Evolutionary conservation across 768 basidiomycete genomes (phyloP).

Genomic region (Mycena albidolilacea): DNA sequence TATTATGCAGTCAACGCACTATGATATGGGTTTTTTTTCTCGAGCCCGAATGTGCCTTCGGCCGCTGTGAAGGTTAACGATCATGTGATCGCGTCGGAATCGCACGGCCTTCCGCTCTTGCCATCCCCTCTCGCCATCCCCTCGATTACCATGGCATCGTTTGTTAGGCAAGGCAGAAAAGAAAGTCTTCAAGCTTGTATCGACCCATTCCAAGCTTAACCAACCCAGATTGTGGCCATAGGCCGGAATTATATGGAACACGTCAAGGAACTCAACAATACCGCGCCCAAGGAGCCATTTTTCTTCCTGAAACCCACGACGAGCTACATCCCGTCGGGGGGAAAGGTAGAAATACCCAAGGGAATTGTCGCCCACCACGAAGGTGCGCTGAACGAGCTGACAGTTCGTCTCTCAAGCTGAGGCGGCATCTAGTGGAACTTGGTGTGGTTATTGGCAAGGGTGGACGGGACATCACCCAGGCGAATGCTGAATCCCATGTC

Average conservation of each 20-base stretch:
- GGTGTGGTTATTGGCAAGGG: constrained; percentile 95
- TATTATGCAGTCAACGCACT: too few relatives aligned
- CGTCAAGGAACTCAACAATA: constrained; percentile 92
- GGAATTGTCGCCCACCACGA: constrained; percentile 93
- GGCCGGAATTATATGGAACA: constrained; percentile 96
- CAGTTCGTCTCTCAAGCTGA: constrained; percentile 15
- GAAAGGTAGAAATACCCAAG: constrained; percentile 86
- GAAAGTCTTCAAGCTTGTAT: constrained; percentile 3
- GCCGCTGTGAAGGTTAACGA: too few relatives aligned
- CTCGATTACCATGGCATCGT: constrained; percentile 24
- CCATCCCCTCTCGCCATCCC: not conserved
- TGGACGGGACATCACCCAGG: constrained; percentile 85
- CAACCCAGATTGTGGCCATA: constrained; percentile 88
- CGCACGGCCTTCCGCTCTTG: not conserved
- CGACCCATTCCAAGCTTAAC: constrained; percentile 13
- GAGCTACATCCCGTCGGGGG: constrained; percentile 85
- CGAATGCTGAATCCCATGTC: constrained; percentile 81
- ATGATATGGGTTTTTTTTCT: too few relatives aligned
- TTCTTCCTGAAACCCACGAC: constrained; percentile 99
- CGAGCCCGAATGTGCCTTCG: too few relatives aligned
- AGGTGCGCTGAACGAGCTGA: constrained; percentile 62
- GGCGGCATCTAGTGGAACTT: constrained; percentile 82
- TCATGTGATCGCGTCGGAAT: not conserved
- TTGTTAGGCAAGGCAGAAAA: constrained; percentile 35
- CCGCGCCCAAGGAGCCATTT: constrained; percentile 94